A percentile compares a stretch with the other conserved stretches of the same genome.
Evolutionary conservation across 805 yeast species (phyloP).

Genomic region (Kluyveromyces aestuarii): DNA sequence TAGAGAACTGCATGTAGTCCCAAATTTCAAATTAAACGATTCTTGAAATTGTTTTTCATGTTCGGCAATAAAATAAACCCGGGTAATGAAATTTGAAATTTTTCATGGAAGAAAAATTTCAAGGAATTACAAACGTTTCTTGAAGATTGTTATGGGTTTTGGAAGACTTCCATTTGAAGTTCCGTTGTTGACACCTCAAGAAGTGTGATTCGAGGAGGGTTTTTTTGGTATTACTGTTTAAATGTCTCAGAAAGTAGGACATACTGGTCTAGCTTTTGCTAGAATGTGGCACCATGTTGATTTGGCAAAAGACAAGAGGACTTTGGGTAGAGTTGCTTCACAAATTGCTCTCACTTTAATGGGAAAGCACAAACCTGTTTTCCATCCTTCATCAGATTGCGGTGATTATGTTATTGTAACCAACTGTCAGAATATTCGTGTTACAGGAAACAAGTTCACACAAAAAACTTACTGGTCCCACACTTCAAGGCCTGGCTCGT

Average conservation of each 20-base stretch:
- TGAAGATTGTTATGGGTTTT: no score
- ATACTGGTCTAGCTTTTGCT: constrained; percentile 67
- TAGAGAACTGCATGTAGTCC: no score
- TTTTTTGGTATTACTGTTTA: background rate
- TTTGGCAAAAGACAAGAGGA: constrained; percentile 70
- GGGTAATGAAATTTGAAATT: background rate
- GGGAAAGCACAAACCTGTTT: constrained; percentile 97
- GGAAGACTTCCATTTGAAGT: no score
- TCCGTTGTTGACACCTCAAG: no score
- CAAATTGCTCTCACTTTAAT: constrained; percentile 78
- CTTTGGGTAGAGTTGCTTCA: constrained; percentile 88
- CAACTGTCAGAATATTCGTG: constrained; percentile 70
- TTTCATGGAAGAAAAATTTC: background rate
- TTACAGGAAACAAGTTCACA: constrained; percentile 78
- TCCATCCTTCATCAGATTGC: constrained; percentile 66
- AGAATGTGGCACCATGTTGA: constrained; percentile 96
- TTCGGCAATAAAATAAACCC: background rate
- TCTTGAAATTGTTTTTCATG: background rate
- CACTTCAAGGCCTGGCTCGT: constrained; percentile 81
- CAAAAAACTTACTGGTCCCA: constrained; percentile 86
- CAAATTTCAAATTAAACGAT: background rate
- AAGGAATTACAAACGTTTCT: background rate
- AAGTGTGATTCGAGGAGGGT: background rate
- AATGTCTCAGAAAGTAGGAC: constrained; percentile 30
- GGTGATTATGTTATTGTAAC: constrained; percentile 98